phyloP scores from a whole-genome alignment of 2,329 filamentous ascomycete genomes.

The Fulvia fulva region DNA sequence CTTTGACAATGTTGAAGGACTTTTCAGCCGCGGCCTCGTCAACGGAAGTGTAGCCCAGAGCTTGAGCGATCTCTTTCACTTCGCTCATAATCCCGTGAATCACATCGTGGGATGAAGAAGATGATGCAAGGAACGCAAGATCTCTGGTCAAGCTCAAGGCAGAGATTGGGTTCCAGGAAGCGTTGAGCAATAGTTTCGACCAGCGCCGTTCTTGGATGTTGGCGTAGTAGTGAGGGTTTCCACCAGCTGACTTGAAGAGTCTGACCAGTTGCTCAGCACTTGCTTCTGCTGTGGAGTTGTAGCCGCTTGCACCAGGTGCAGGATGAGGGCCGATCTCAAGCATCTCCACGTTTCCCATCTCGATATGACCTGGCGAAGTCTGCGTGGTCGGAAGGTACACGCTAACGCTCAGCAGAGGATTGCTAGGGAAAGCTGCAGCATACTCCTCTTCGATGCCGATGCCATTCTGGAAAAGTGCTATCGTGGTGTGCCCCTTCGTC shows the following conservation, averaged over 20 bases:
- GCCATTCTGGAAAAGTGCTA: slow-evolving; percentile 61
- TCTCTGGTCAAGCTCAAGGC: slow-evolving; percentile 54
- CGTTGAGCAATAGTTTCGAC: slow-evolving; percentile 60
- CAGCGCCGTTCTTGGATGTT: slow-evolving; percentile 57
- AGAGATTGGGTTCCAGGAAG: slow-evolving; percentile 58
- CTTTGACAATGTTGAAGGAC: slow-evolving; percentile 37
- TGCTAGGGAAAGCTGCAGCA: slow-evolving; percentile 44
- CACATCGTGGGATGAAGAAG: slow-evolving; percentile 35
- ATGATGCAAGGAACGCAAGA: slow-evolving; percentile 46
- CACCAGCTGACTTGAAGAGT: slow-evolving; percentile 39
- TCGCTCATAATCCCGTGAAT: slow-evolving; percentile 45
- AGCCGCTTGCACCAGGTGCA: slow-evolving; percentile 4
- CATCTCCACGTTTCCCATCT: slow-evolving; percentile 45
- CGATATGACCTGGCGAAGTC: slow-evolving; percentile 45
- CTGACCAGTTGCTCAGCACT: slow-evolving; percentile 28
- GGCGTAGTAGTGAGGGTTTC: slow-evolving; percentile 46
- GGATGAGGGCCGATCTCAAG: slow-evolving; percentile 52
- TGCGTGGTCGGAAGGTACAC: slow-evolving; percentile 54
- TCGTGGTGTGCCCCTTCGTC: slow-evolving; percentile 42
- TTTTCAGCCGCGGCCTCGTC: slow-evolving; percentile 36
- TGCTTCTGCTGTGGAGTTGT: neutral
- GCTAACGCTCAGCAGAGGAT: slow-evolving; percentile 54
- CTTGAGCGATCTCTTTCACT: slow-evolving; percentile 40
- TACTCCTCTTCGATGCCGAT: slow-evolving; percentile 59
- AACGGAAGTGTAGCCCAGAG: slow-evolving; percentile 38